A percentile compares a stretch with the other conserved stretches of the same genome.
Conservation (phyloP, 1,284 basidiomycete species). For the Cerioporus squamosus region DNA sequence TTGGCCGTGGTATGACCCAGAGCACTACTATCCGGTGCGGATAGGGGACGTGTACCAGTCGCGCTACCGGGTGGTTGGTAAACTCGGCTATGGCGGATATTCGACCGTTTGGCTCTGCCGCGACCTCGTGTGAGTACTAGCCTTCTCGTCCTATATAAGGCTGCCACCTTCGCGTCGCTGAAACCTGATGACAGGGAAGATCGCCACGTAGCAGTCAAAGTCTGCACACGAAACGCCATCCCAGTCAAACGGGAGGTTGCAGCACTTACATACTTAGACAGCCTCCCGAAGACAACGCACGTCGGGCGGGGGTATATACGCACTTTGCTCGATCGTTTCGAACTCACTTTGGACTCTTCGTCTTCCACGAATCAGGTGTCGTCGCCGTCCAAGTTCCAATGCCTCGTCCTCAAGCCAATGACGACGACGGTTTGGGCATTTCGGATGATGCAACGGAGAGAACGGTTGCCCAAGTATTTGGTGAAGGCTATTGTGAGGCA, state of each 20-base stretch:
- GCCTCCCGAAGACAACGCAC: slow-evolving; percentile 1
- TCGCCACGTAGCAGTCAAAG: slow-evolving; percentile 4
- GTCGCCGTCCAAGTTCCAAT: not conserved
- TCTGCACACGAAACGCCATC: slow-evolving; percentile 1
- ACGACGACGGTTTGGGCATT: slow-evolving; percentile 18
- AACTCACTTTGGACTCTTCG: slow-evolving; percentile 16
- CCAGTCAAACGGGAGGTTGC: slow-evolving; percentile 4
- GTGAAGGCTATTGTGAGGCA: slow-evolving; percentile 9
- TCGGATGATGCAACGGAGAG: slow-evolving; percentile 3
- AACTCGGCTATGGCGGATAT: slow-evolving; percentile 34
- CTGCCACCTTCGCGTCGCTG: no score
- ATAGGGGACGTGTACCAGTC: slow-evolving; percentile 25
- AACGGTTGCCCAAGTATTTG: slow-evolving; percentile 5
- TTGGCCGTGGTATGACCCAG: slow-evolving; percentile 1
- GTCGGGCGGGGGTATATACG: slow-evolving; percentile 6
- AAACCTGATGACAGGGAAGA: not conserved
- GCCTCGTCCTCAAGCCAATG: slow-evolving; percentile 21
- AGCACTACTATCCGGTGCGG: slow-evolving; percentile 6
- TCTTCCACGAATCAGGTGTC: not conserved
- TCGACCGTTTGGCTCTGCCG: slow-evolving; percentile 34
- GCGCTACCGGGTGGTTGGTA: slow-evolving; percentile 32
- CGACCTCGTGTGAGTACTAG: slow-evolving; percentile 27
- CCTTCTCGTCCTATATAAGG: not conserved
- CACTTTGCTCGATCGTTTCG: slow-evolving; percentile 17
- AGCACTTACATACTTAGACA: not conserved